A percentile compares a stretch with the other conserved stretches of the same genome.
Conservation (phyloP, 2,329 filamentous ascomycete genomes). For the Fusarium praegraminearum region DNA sequence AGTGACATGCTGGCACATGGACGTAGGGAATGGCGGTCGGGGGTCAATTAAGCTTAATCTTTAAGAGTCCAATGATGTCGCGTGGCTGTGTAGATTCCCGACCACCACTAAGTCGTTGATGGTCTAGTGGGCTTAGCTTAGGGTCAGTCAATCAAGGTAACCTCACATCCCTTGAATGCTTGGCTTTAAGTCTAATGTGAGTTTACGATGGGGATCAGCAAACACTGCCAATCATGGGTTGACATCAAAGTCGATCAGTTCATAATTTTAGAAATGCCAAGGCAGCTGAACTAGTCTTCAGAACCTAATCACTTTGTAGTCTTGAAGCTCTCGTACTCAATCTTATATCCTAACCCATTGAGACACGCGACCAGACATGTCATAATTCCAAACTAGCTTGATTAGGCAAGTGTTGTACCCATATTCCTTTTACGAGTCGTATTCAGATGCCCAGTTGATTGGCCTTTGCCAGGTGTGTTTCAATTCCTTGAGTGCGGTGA, state of each 20-base stretch:
- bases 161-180: not conserved
- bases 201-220: not conserved
- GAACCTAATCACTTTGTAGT: not conserved
- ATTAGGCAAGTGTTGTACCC: too few species aligned
- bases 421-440: too few species aligned
- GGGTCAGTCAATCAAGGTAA: too few species aligned
- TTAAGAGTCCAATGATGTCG: not conserved
- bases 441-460: too few species aligned
- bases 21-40: not conserved
- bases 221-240: not conserved
- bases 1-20: not conserved
- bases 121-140: not conserved
- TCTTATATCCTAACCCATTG: not conserved
- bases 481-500: too few species aligned
- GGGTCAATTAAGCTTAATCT: constrained; percentile 18
- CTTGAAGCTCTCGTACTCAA: not conserved
- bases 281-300: not conserved
- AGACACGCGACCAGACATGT: not conserved
- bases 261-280: not conserved
- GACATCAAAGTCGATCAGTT: not conserved
- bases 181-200: not conserved
- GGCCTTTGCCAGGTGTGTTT: too few species aligned
- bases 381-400: too few species aligned
- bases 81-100: not conserved
- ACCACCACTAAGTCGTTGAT: too few species aligned